Percentiles rank a stretch among this genome's conserved stretches.
phyloP scores from a whole-genome alignment of 106 monocot species.

The Agapanthus africanus region DNA sequence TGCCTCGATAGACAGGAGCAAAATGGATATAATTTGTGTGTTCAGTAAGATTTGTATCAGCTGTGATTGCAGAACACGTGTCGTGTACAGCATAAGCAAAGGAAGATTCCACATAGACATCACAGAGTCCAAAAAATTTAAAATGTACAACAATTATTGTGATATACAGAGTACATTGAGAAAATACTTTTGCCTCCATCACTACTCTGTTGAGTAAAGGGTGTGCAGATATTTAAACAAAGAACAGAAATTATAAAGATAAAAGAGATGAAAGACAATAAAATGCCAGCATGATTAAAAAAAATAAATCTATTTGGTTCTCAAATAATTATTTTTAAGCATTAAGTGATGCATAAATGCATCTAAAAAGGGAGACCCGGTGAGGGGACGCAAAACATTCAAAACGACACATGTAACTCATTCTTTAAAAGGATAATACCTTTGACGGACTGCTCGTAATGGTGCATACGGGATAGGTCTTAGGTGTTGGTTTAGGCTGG shows the following conservation, averaged over 20 bases:
- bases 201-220: too few relatives aligned
- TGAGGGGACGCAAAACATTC: not conserved
- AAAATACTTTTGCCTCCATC: too few relatives aligned
- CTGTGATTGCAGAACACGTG: not conserved
- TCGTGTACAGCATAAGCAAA: not conserved
- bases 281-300: not conserved
- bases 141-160: too few relatives aligned
- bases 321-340: not conserved
- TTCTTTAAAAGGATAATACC: slow-evolving; percentile 28
- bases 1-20: not conserved
- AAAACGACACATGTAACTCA: not conserved
- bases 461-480: slow-evolving; percentile 39
- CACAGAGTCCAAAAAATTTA: too few relatives aligned
- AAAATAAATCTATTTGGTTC: not conserved
- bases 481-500: slow-evolving; percentile 88
- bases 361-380: too few relatives aligned
- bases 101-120: not conserved
- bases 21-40: not conserved
- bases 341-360: not conserved
- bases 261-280: not conserved
- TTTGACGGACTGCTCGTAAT: slow-evolving; percentile 96
- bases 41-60: not conserved
- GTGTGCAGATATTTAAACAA: too few relatives aligned
- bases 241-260: not conserved
- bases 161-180: too few relatives aligned